Conservation (phyloP, 441 rosid genomes). For the Adansonia rubrostipa region DNA sequence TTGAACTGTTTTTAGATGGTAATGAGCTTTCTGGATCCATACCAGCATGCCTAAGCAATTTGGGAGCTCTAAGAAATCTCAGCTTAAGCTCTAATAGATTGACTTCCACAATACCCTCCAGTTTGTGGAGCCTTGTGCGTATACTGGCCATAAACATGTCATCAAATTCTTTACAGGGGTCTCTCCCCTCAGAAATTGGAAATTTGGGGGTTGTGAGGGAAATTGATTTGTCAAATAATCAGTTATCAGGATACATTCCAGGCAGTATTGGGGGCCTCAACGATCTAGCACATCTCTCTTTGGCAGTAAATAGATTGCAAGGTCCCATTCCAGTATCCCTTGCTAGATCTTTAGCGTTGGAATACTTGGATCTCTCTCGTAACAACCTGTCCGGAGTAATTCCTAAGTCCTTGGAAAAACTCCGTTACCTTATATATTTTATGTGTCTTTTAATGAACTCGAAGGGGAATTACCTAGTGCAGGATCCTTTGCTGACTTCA, state of each 20-base stretch:
- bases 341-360: background rate
- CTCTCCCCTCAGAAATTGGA: background rate
- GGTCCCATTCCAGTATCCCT: slow-evolving; percentile 18
- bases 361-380: slow-evolving; percentile 18
- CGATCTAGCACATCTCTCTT: background rate
- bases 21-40: slow-evolving; percentile 22
- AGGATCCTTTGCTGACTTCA: slow-evolving; percentile 19
- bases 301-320: slow-evolving; percentile 19
- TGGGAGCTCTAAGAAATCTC: slow-evolving; percentile 14
- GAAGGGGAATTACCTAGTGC: slow-evolving; percentile 26
- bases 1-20: background rate
- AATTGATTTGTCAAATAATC: slow-evolving; percentile 23
- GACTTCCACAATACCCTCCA: slow-evolving; percentile 9
- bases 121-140: slow-evolving; percentile 26
- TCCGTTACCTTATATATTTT: background rate
- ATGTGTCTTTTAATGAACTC: slow-evolving; percentile 20
- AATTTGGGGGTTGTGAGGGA: background rate
- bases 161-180: slow-evolving; percentile 19
- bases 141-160: slow-evolving; percentile 27
- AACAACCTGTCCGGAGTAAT: slow-evolving; percentile 25
- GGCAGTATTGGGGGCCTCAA: background rate
- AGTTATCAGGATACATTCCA: slow-evolving; percentile 14
- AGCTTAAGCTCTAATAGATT: slow-evolving; percentile 13
- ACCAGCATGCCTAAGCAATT: slow-evolving; percentile 24
- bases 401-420: slow-evolving; percentile 1